Evolutionary conservation across 164 flowering plant genomes (phyloP), one percentile per base, ranked within the genome.

Genomic region (Vitis cinerea): DNA sequence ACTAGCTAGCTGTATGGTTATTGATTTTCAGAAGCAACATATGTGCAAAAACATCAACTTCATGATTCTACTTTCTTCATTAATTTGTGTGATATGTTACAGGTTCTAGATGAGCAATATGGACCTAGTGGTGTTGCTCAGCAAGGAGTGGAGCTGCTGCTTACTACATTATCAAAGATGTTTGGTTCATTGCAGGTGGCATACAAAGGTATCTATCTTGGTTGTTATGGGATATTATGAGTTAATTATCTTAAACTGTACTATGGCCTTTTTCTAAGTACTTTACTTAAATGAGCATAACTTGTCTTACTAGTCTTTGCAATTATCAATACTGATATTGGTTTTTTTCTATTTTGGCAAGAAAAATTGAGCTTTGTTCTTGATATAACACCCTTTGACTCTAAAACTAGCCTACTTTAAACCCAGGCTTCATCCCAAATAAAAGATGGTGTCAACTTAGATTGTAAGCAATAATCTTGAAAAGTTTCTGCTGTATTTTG

Each of bases 81-180:
- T 19, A 10, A 11, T 60, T 16, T 62, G 19, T 47, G 15, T 65
- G 14, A 14, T 14, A 37, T 71, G 16, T 64, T 57, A 44, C 83
- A 93, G 98, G 89, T 75, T 71, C 79, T 91, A 79, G 77, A 79
- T 72, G 86, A 85, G 78, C 77, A 86, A 63, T 82, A 87, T 81
- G 92, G 87, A 64, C 29, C 75, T 52, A 82, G 82, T 17, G 83
- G 75, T 47, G 69, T 79, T 69, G 68, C 83, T 60, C 82, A 88
- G 70, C 86, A 82, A 71, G 91, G 89, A 67, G 31, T 74, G 78
- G 87, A 83, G 69, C 63, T 94, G 44, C 75, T 94, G 17, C 69
- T 81, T 64, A 71, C 76, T 57, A 69, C 86, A 27, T 64, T 90
- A 50, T 77, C 79, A 50, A 87, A 82, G 77, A 68, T 83, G 37